phyloP scores from a whole-genome alignment of 441 rosid species.

The Erodium texanum region DNA sequence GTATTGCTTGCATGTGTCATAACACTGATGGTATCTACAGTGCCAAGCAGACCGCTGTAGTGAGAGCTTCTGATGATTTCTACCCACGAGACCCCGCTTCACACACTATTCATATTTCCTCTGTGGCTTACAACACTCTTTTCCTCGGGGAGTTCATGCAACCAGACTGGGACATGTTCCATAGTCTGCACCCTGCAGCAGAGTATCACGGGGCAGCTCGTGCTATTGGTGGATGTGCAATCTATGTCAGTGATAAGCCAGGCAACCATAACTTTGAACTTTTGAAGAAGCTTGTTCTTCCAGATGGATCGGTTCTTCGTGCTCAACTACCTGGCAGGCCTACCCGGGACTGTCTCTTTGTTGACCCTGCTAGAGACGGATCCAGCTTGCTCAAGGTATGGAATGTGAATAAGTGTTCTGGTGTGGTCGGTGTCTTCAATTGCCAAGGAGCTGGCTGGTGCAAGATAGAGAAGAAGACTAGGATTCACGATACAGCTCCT shows the following conservation, averaged over 20 bases:
- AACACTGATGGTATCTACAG: slow-evolving; percentile 89
- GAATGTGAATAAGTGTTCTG: slow-evolving; percentile 73
- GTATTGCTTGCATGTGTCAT: slow-evolving; percentile 96
- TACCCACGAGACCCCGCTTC: slow-evolving; percentile 81
- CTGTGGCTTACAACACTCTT: slow-evolving; percentile 75
- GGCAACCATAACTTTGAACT: slow-evolving; percentile 76
- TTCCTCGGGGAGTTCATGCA: slow-evolving; percentile 84
- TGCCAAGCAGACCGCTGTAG: slow-evolving; percentile 79
- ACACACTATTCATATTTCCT: slow-evolving; percentile 81
- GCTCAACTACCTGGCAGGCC: slow-evolving; percentile 78
- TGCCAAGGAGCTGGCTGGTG: slow-evolving; percentile 99
- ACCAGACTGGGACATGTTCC: slow-evolving; percentile 98
- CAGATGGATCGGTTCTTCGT: slow-evolving; percentile 79
- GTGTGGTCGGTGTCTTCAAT: slow-evolving; percentile 73
- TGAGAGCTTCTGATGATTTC: slow-evolving; percentile 91
- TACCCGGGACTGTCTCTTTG: slow-evolving; percentile 63
- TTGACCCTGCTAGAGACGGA: slow-evolving; percentile 83
- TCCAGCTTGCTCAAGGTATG: slow-evolving; percentile 37
- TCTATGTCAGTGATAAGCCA: slow-evolving; percentile 89
- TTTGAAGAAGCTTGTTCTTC: slow-evolving; percentile 63
- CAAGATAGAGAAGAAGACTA: slow-evolving; percentile 52
- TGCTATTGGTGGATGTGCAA: slow-evolving; percentile 82
- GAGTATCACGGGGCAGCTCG: slow-evolving; percentile 88
- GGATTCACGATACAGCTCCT: slow-evolving; percentile 46
- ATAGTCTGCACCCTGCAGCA: slow-evolving; percentile 80